Percentiles rank a stretch among this genome's conserved stretches.
These are phyloP conservation scores for Ogataea hybrid DNA, from an alignment of 1,139 yeast genomes.

Conservation along the genomic window DNA sequence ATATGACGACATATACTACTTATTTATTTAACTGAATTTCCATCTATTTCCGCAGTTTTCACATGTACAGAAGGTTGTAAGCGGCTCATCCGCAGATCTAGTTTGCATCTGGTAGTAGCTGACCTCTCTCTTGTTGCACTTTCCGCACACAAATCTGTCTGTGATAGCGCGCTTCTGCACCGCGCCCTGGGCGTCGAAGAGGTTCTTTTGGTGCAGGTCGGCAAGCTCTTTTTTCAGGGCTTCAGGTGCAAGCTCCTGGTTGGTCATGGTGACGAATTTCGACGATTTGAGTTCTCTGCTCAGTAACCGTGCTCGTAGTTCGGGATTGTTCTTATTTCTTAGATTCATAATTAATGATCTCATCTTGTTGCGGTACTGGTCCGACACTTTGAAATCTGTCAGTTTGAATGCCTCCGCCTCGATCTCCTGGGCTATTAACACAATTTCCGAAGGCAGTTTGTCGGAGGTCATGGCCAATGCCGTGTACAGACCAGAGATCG, in stretches of 20 bases:
- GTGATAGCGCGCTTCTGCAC: constrained; percentile 94
- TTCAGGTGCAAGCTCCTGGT: constrained; percentile 95
- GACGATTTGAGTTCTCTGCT: constrained; percentile 62
- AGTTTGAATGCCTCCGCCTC: constrained; percentile 67
- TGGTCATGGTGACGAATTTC: constrained; percentile 73
- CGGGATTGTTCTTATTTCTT: constrained; percentile 87
- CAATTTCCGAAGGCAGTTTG: constrained; percentile 53
- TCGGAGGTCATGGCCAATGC: constrained; percentile 83
- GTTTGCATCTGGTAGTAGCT: constrained; percentile 98
- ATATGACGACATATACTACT: background rate
- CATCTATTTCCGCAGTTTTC: constrained; percentile 97
- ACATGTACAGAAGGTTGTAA: constrained; percentile 96
- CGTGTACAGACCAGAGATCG: constrained; percentile 79
- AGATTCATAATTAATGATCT: constrained; percentile 82
- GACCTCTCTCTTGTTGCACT: constrained; percentile 95
- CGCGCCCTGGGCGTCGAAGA: constrained; percentile 98
- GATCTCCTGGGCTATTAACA: constrained; percentile 65
- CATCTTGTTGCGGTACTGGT: constrained; percentile 73
- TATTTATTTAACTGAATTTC: constrained; percentile 66
- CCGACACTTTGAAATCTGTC: constrained; percentile 55
- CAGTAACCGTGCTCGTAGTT: constrained; percentile 67
- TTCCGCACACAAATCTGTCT: constrained; percentile 95
- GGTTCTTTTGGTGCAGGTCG: constrained; percentile 79
- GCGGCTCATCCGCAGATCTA: constrained; percentile 97
- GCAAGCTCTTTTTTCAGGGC: constrained; percentile 81